Evolutionary conservation across 2,329 filamentous ascomycete genomes (phyloP).

Genomic region (Fusarium compactum): DNA sequence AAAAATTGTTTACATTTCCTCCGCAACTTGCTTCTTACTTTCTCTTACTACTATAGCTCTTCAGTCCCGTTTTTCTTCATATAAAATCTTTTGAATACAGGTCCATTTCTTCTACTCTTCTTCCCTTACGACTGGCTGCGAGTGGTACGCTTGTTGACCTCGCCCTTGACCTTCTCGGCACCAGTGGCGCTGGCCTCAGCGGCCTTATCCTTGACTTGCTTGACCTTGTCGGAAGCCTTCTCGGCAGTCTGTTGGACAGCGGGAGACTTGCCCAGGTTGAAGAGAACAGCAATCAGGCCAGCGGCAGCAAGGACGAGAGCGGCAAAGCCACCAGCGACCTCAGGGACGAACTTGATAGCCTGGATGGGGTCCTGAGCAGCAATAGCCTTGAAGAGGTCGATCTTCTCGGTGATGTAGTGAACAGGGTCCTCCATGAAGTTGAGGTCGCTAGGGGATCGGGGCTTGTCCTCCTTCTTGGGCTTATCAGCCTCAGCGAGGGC

Average conservation of each 20-base stretch:
- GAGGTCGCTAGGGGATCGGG: slow-evolving; percentile 79
- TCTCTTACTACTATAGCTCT: slow-evolving; percentile 16
- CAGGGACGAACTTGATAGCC: slow-evolving; percentile 90
- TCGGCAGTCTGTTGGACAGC: slow-evolving; percentile 78
- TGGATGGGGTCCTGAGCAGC: slow-evolving; percentile 83
- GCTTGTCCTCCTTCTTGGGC: slow-evolving; percentile 76
- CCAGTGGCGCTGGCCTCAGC: slow-evolving; percentile 69
- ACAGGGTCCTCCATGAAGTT: slow-evolving; percentile 93
- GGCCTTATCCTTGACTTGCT: slow-evolving; percentile 77
- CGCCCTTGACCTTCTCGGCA: slow-evolving; percentile 80
- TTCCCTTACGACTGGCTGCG: slow-evolving; percentile 65
- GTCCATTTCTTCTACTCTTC: neutral
- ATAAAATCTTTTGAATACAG: slow-evolving; percentile 9
- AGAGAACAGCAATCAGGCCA: slow-evolving; percentile 74
- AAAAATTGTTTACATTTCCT: slow-evolving; percentile 39
- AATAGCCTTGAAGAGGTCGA: slow-evolving; percentile 89
- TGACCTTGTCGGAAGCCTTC: slow-evolving; percentile 76
- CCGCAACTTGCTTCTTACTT: slow-evolving; percentile 18
- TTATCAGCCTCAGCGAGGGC: slow-evolving; percentile 81
- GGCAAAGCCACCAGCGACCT: slow-evolving; percentile 85
- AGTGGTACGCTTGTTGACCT: slow-evolving; percentile 72
- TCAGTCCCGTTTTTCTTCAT: slow-evolving; percentile 17
- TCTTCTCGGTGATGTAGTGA: slow-evolving; percentile 88
- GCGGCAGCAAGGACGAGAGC: slow-evolving; percentile 77
- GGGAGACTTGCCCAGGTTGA: slow-evolving; percentile 74